A percentile compares a stretch with the other conserved stretches of the same genome.
Conservation (phyloP, 2,329 filamentous ascomycete species). For the Chrysoporthe cubensis region DNA sequence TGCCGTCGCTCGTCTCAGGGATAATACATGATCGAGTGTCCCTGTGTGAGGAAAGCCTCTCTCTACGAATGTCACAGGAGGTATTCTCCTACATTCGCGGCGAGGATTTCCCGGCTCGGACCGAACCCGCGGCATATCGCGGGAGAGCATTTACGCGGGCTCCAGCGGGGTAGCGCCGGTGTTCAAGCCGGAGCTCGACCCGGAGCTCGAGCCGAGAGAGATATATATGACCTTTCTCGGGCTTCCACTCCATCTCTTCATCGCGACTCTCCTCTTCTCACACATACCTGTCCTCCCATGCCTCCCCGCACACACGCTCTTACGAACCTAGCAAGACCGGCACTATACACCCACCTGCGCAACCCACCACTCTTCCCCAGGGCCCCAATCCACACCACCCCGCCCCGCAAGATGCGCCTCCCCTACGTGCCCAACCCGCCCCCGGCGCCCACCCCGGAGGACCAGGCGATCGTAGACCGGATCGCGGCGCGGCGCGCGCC, state of each 20-base stretch:
- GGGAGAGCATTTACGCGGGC: conserved; percentile 9
- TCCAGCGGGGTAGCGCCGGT: conserved; percentile 3
- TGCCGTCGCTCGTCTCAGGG: too few species aligned
- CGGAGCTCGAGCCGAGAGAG: not conserved
- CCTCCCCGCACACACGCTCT: not conserved
- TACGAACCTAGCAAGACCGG: not conserved
- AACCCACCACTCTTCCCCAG: not conserved
- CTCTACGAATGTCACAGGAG: not conserved
- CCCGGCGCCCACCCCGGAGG: conserved; percentile 46
- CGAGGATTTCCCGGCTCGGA: not conserved
- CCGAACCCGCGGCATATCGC: not conserved
- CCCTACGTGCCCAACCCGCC: conserved; percentile 65
- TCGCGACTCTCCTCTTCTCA: not conserved
- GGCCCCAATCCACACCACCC: conserved; percentile 22
- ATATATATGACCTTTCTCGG: not conserved
- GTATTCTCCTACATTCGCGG: not conserved
- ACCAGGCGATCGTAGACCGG: conserved; percentile 63
- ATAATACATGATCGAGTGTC: too few species aligned
- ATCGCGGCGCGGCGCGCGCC: conserved; percentile 69
- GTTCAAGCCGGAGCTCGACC: not conserved
- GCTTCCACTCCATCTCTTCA: not conserved
- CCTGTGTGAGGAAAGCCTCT: too few species aligned
- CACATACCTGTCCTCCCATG: not conserved
- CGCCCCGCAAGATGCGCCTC: conserved; percentile 60
- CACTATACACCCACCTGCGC: not conserved